Percentiles rank a stretch among this genome's conserved stretches.
Evolutionary conservation across 495 filamentous ascomycete species (phyloP).

Genomic region (Hypoxylon rickii): DNA sequence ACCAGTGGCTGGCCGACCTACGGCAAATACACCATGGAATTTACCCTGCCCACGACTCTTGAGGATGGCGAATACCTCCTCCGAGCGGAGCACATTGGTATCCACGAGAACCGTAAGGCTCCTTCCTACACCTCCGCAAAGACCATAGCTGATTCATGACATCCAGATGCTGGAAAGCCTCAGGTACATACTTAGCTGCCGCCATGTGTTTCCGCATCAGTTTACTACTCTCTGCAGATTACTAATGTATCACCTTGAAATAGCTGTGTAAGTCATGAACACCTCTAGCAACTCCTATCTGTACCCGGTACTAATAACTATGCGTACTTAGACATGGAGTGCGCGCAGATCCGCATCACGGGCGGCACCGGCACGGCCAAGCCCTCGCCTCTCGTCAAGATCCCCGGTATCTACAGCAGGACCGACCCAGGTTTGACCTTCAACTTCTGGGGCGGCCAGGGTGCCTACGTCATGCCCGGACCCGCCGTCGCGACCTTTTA

Average conservation of each 20-base stretch:
- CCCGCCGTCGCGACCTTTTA: slow-evolving; percentile 34
- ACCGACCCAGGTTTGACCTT: slow-evolving; percentile 51
- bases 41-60: slow-evolving; percentile 53
- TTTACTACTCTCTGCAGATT: slow-evolving; percentile 9
- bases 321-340: slow-evolving; percentile 56
- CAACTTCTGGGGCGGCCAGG: slow-evolving; percentile 43
- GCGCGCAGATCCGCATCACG: slow-evolving; percentile 58
- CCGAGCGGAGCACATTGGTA: slow-evolving; percentile 60
- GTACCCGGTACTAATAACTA: slow-evolving; percentile 26
- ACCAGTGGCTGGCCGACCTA: slow-evolving; percentile 45
- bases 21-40: slow-evolving; percentile 48
- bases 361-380: slow-evolving; percentile 48
- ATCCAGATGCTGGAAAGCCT: slow-evolving; percentile 26
- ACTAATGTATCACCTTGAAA: slow-evolving; percentile 6
- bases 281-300: not conserved
- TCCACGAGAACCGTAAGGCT: slow-evolving; percentile 48
- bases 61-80: slow-evolving; percentile 61
- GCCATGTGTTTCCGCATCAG: not conserved
- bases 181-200: slow-evolving; percentile 9
- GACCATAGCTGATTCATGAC: slow-evolving; percentile 8
- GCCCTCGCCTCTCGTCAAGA: slow-evolving; percentile 49
- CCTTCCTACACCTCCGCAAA: not conserved
- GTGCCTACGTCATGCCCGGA: slow-evolving; percentile 44
- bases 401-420: slow-evolving; percentile 57
- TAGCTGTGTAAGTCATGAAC: slow-evolving; percentile 38